Base-by-base conservation (phyloP, 2,329 filamentous ascomycete species). In the Aspergillus sp. region DNA sequence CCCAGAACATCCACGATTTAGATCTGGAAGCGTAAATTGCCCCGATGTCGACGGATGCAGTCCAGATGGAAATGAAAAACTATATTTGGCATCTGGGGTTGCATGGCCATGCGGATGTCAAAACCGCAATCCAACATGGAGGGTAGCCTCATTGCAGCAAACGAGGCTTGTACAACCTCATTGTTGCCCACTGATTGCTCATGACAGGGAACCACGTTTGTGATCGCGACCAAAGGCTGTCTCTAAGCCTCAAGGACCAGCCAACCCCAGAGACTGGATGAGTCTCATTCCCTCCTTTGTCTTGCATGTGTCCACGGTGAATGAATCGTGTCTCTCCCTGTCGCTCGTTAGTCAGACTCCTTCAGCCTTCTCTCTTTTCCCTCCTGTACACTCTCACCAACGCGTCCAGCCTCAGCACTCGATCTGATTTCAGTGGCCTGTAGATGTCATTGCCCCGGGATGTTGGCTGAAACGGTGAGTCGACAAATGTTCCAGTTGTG, bases 241-340 rank as follows among this genome's bases (percentile, higher is more conserved):
- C 32, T 50, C 57, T 23, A 8, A 54, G 51, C 42, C 53, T 57
- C 53, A 13, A 30, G 3, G n/a, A 42, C n/a, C 8, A 11, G n/a
- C 8, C 39, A 55, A 38, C 53, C 19, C 7, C 8, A 27, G 32
- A 39, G 3, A 25, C 5, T 15, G 8, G 21, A 25, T 41, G 8
- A 58, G 56, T 61, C 61, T 63, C 61, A 61, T 58, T 63, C 51
- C 61, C 57, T 56, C 58, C 58, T 50, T 60, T 53, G 25, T 52
- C 30, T 52, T 53, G 54, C 39, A 23, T 44, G 41, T 44, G 41
- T 32, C 27, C 42, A 15, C 39, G 25, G 25, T 27, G 25, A 27
- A 6, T 39, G 32, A 32, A 53, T 13, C 36, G 32, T 15, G 13
- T 30, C 51, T 27, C 17, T 39, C 13, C 19, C 30, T 38, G 17